These are phyloP conservation scores for Arthroderma sp. DNA, from an alignment of 2,329 filamentous ascomycete species.

Conservation along the genomic window DNA sequence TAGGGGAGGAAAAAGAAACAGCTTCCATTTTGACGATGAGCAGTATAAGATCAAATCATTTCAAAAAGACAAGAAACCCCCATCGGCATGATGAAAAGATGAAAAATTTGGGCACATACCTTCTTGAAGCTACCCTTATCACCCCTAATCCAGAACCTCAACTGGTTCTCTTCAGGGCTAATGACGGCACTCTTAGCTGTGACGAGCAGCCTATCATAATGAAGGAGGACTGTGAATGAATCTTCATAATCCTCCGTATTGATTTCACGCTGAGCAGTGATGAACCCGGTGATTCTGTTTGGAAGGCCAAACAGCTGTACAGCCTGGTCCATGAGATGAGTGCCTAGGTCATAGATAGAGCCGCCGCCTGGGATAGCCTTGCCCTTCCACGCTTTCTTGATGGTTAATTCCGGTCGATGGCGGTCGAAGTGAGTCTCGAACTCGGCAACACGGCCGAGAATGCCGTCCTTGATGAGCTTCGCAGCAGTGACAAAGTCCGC, in stretches of 20 bases:
- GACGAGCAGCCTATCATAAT: constrained; percentile 55
- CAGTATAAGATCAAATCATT: too few species aligned
- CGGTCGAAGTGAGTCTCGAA: constrained; percentile 74
- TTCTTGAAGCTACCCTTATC: constrained; percentile 66
- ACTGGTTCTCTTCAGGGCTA: constrained; percentile 56
- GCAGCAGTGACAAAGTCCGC: constrained; percentile 61
- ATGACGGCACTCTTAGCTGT: constrained; percentile 58
- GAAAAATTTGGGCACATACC: constrained; percentile 26
- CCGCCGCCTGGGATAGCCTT: constrained; percentile 54
- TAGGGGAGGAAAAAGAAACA: too few species aligned
- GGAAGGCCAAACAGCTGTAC: constrained; percentile 61
- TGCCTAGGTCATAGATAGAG: constrained; percentile 61
- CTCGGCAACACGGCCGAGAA: constrained; percentile 60
- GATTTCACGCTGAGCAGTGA: constrained; percentile 53
- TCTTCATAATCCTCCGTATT: constrained; percentile 41
- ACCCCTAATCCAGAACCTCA: constrained; percentile 66
- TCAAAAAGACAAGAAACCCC: too few species aligned
- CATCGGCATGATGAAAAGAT: not conserved
- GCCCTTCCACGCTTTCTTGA: constrained; percentile 50
- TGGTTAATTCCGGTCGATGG: constrained; percentile 48
- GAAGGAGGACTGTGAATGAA: constrained; percentile 50
- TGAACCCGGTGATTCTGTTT: constrained; percentile 52
- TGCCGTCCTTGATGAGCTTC: constrained; percentile 47
- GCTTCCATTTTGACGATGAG: too few species aligned
- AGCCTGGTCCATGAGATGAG: constrained; percentile 64